phyloP scores from a whole-genome alignment of 345 rosid genomes.

The Eucalyptus cladocalyx region DNA sequence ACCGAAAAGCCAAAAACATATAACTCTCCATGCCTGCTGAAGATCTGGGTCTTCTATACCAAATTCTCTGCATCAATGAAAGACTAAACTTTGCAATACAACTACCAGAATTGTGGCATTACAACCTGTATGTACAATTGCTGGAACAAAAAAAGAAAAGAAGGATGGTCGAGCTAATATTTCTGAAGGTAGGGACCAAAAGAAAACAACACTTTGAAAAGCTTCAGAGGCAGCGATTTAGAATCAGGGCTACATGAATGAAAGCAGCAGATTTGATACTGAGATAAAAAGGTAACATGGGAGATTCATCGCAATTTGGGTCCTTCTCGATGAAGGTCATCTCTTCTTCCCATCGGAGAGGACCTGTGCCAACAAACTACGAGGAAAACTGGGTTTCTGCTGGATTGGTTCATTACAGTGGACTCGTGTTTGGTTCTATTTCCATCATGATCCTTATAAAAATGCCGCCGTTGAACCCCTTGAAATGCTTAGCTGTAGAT shows the following conservation, averaged over 20 bases:
- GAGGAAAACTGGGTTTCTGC: not conserved
- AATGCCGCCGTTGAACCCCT: not conserved
- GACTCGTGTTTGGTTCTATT: not conserved
- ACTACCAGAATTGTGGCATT: not conserved
- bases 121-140: not conserved
- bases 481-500: not conserved
- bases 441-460: not conserved
- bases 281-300: not conserved
- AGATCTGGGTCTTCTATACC: not conserved
- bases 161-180: not conserved
- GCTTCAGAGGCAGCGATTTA: not conserved
- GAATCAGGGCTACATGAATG: not conserved
- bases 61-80: not conserved
- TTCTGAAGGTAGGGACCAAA: not conserved
- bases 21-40: not conserved
- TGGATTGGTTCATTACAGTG: not conserved
- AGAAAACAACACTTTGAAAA: not conserved
- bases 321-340: not conserved
- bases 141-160: not conserved
- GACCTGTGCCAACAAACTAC: not conserved
- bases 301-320: not conserved
- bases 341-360: not conserved
- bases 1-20: not conserved
- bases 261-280: not conserved
- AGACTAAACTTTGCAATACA: not conserved